These are phyloP conservation scores for Taxillus chinensis DNA, from an alignment of 164 flowering plant genomes.

Conservation along the genomic window DNA sequence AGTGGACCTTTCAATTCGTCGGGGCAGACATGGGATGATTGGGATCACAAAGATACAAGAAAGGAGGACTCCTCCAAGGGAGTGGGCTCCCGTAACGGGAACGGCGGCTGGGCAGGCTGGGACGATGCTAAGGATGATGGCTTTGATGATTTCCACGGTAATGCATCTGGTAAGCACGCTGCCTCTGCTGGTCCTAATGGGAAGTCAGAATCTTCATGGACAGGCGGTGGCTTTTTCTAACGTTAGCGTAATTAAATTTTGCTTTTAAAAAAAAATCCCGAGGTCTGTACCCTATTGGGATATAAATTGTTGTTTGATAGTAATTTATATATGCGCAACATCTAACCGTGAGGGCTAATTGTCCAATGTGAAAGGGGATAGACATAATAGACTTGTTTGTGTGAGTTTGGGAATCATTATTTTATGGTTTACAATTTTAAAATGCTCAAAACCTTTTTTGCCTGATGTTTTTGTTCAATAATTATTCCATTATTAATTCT, in stretches of 20 bases:
- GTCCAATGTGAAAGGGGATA: slow-evolving; percentile 3
- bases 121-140: slow-evolving; percentile 86
- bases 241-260: slow-evolving; percentile 16
- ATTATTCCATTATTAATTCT: too few relatives aligned
- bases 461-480: too few relatives aligned
- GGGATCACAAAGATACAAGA: slow-evolving; percentile 47
- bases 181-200: slow-evolving; percentile 40
- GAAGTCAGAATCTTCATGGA: slow-evolving; percentile 62
- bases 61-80: slow-evolving; percentile 41
- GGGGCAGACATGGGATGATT: slow-evolving; percentile 70
- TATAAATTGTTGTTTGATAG: background rate
- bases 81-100: slow-evolving; percentile 33
- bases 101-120: slow-evolving; percentile 87
- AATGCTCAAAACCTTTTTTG: background rate
- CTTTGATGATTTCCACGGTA: slow-evolving; percentile 40
- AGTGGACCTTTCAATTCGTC: slow-evolving; percentile 27
- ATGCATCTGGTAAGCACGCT: slow-evolving; percentile 28
- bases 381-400: background rate
- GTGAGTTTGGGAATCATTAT: slow-evolving; percentile 8
- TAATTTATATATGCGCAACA: slow-evolving; percentile 18
- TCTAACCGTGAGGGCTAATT: slow-evolving; percentile 11
- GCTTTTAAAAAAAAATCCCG: background rate
- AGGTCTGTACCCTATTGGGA: background rate
- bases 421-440: slow-evolving; percentile 9
- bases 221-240: slow-evolving; percentile 79